Base-by-base conservation (phyloP, 495 filamentous ascomycete genomes). In the Annulohypoxylon bovei region DNA sequence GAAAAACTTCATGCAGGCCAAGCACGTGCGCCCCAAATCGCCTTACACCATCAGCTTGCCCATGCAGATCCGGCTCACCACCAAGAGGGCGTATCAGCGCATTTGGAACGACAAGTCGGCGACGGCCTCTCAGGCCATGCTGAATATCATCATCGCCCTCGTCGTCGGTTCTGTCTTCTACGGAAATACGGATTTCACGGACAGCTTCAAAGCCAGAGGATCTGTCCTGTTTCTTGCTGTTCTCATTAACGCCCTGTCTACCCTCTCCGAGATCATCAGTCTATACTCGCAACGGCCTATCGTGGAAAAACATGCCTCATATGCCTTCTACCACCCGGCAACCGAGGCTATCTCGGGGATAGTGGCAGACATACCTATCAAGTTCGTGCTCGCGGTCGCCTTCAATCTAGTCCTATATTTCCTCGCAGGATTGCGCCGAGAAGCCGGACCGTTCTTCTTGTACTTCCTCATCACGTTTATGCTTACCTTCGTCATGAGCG, bases 1-100 rank as follows among this genome's bases (percentile, higher is more conserved):
- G 9, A 56, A 56, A 11, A 56, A 56, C 33, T 56, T 56, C 53
- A 56, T 56, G 53, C 53, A 56, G 11, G 53, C 53, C 12, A 56
- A 39, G 8, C 35, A 56, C 20, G 53, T 56, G 30, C 33, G 53
- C 0, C 53, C 53, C 7, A 56, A 56, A 12, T 56, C 53, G 22
- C 53, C 53, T 1, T 56, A 56, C 53, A 56, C 53, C 7, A 56
- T 56, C 12, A 56, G 53, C 12, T 12, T 56, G 22, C 53, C 53
- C 8, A 56, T 56, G 53, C 53, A 56, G 12, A 27, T 56, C 27
- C 32, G 33, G 14, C 33, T 56, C 2, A 56, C 53, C 1, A 56
- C 53, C 32, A 56, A 56, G 32, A 8, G 53, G 6, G 53, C 53
- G 16, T 56, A 56, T 18, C 53, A 56, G 12, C 53, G 53, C 20